These are phyloP conservation scores for Magnolia kwangsiensis DNA, from an alignment of 164 flowering plant species.

Conservation along the genomic window DNA sequence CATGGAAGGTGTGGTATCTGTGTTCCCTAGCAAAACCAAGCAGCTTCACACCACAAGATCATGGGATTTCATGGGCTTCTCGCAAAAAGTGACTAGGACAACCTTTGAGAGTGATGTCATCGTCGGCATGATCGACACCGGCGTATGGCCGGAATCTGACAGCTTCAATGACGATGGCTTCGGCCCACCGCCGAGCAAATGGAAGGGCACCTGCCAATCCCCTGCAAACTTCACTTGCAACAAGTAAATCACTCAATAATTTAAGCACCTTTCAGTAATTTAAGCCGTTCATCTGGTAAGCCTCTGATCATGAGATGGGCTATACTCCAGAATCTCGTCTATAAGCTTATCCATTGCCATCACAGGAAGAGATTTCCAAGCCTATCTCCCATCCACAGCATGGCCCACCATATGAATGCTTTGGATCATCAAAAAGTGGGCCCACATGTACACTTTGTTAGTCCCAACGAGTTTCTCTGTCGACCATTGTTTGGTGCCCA, in stretches of 20 bases:
- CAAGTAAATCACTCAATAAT: slow-evolving; percentile 34
- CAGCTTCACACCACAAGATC: slow-evolving; percentile 56
- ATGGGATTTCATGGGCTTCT: slow-evolving; percentile 60
- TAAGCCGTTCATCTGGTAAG: neutral
- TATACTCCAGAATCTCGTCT: neutral
- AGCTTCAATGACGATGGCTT: slow-evolving; percentile 48
- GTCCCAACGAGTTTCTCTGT: too few species aligned
- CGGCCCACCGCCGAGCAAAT: slow-evolving; percentile 63
- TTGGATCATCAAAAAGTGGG: too few species aligned
- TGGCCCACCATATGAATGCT: too few species aligned
- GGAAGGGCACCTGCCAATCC: slow-evolving; percentile 58
- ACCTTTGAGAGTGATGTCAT: slow-evolving; percentile 39
- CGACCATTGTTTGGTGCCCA: too few species aligned
- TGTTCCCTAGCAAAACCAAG: slow-evolving; percentile 29
- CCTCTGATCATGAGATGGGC: neutral
- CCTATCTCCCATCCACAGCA: too few species aligned
- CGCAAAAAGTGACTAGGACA: slow-evolving; percentile 19
- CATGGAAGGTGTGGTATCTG: slow-evolving; percentile 48
- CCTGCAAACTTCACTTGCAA: slow-evolving; percentile 50
- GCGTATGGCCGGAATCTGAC: slow-evolving; percentile 60
- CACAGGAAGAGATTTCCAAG: too few species aligned
- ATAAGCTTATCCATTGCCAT: neutral
- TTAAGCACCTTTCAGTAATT: neutral
- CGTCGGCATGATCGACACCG: slow-evolving; percentile 50
- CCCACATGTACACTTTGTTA: too few species aligned